Conservation (phyloP, 345 rosid genomes). For the Populus pruinosa region DNA sequence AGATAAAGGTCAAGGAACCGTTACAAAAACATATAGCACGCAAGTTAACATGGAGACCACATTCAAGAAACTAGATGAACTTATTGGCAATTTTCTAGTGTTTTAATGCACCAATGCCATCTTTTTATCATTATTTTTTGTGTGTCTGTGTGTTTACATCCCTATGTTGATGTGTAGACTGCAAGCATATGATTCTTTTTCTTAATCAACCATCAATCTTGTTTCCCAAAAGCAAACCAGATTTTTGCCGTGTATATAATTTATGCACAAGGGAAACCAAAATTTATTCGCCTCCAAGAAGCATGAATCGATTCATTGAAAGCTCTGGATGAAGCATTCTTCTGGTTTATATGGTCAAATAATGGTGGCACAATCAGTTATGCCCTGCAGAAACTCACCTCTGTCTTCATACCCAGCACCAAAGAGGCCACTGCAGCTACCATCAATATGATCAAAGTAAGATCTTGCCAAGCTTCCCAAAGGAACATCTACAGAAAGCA, state of each 20-base stretch:
- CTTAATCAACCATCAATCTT: background rate
- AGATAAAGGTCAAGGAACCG: background rate
- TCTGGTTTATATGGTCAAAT: background rate
- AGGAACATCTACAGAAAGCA: conserved; percentile 68
- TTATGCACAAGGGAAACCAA: background rate
- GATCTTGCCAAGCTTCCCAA: conserved; percentile 99
- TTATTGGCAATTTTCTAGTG: background rate
- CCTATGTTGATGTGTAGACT: background rate
- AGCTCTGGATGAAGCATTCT: conserved; percentile 6
- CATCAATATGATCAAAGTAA: conserved; percentile 84
- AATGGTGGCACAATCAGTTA: background rate
- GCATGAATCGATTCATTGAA: background rate
- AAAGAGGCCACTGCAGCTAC: conserved; percentile 81
- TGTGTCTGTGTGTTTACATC: background rate
- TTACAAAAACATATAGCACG: background rate
- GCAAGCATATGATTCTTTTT: background rate
- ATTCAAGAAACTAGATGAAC: background rate
- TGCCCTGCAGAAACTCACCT: conserved; percentile 38
- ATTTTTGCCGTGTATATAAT: background rate
- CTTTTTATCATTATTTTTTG: background rate
- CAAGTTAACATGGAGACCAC: background rate
- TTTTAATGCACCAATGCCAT: background rate
- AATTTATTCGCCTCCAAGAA: background rate
- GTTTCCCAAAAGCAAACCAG: background rate
- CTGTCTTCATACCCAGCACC: conserved; percentile 90